Base-by-base conservation (phyloP, 139 green algal species). In the Asterochloris sp. region DNA sequence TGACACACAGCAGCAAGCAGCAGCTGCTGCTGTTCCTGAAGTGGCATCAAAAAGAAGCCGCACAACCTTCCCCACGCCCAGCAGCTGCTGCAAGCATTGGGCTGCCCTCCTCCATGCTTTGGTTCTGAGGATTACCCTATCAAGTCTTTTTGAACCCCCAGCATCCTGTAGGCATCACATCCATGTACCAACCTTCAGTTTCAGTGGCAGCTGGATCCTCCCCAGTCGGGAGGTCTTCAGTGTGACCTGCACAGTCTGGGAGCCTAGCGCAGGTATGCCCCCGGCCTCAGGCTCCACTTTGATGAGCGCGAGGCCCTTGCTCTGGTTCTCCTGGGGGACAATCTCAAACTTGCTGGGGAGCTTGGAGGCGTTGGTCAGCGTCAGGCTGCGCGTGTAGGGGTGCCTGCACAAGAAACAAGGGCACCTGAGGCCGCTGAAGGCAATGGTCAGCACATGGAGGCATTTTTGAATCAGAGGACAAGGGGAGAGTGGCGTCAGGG, bases 311-410 rank as follows among this genome's bases (percentile, higher is more conserved):
- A 97, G 86, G 10, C 81, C 83, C 76, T 89, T 78, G 78, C 87
- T 92, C 67, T 87, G 79, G 15, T 82, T 62, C 68, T 95, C 91
- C 82, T 91, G 86, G 10, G 82, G 85, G 74, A 91, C 54, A 24
- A 96, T 85, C 81, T 93, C 88, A 86, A 94, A 95, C 83, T 94
- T 94, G 69, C 90, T 92, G 12, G 93, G 93, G 47, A 97, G 89
- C 85, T 93, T 92, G 76, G 88, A 92, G 28, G 91, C 82, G 77
- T 97, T 97, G 16, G 85, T 54, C 29, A 94, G 76, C 21, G 69
- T 85, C n/a, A 92, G 12, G 28, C 76, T 83, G 61, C 82, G 75
- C 78, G 88, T 91, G 91, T 95, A 97, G 0, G 89, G 87, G 79
- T 92, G 79, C 19, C 90, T 82, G 86, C 69, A 97, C 74, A 23